phyloP scores from a whole-genome alignment of 306 rosid species.

The Argentina anserina region DNA sequence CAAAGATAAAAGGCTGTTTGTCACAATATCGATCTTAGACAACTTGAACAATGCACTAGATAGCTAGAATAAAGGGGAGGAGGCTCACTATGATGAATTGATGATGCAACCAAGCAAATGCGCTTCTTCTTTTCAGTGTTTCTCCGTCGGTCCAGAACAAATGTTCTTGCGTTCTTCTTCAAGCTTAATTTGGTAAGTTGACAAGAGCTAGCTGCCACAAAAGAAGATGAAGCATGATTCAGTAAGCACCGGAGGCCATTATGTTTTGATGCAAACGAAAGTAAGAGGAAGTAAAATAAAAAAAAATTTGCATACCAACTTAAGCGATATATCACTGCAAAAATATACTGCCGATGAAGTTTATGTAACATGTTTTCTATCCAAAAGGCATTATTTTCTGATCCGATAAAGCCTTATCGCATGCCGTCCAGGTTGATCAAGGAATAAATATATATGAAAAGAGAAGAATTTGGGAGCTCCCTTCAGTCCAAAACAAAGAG shows the following conservation, averaged over 20 bases:
- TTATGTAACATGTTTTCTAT: background rate
- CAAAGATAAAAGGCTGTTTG: background rate
- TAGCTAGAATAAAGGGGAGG: too few relatives aligned
- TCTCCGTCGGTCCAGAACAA: background rate
- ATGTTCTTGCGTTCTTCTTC: too few relatives aligned
- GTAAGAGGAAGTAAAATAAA: background rate
- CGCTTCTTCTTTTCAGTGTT: background rate
- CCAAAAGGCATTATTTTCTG: background rate
- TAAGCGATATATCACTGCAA: background rate
- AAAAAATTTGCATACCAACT: too few relatives aligned
- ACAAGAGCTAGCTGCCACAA: too few relatives aligned
- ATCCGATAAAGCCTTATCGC: background rate
- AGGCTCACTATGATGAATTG: background rate
- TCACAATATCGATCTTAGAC: background rate
- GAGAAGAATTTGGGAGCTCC: conserved; percentile 73
- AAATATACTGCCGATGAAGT: too few relatives aligned
- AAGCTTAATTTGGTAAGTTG: too few relatives aligned
- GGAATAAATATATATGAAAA: conserved; percentile 23
- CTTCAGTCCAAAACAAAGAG: conserved; percentile 63
- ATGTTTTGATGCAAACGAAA: background rate
- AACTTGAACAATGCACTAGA: background rate
- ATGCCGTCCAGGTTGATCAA: background rate
- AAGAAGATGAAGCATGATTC: too few relatives aligned
- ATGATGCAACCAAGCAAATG: background rate
- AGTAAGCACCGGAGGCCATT: background rate